Evolutionary conservation across 2,329 filamentous ascomycete species (phyloP).

Genomic region (Chaetomiaceae sp.): DNA sequence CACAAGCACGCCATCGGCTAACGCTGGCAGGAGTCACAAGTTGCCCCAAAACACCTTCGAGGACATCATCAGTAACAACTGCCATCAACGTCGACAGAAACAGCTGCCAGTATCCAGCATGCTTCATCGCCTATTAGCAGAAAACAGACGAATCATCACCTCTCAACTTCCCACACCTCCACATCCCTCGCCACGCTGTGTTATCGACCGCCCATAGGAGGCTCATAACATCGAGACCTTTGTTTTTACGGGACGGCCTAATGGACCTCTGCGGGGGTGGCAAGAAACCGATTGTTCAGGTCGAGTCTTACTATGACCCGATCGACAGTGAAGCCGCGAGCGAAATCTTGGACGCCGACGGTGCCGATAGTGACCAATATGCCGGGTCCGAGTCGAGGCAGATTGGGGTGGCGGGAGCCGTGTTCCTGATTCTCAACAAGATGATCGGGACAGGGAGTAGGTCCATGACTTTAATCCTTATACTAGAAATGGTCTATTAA

Average conservation of each 20-base stretch:
- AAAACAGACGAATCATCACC: too few relatives aligned
- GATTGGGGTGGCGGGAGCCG: constrained; percentile 48
- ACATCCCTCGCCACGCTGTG: too few relatives aligned
- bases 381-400: constrained; percentile 37
- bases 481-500: constrained; percentile 3
- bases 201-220: too few relatives aligned
- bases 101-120: too few relatives aligned
- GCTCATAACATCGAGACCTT: too few relatives aligned
- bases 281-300: neutral
- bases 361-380: constrained; percentile 27
- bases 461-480: constrained; percentile 14
- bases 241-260: too few relatives aligned
- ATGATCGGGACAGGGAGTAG: constrained; percentile 56
- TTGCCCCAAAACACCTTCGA: neutral
- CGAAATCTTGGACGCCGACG: constrained; percentile 24
- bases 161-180: too few relatives aligned
- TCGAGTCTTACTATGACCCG: neutral
- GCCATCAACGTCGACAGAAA: too few relatives aligned
- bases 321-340: constrained; percentile 8
- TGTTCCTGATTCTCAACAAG: constrained; percentile 53
- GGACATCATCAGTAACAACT: too few relatives aligned
- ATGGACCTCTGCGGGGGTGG: neutral
- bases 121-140: neutral
- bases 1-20: constrained; percentile 18
- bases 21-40: neutral